Conservation (phyloP, 495 filamentous ascomycete genomes). For the Mytilinidion resinicola region DNA sequence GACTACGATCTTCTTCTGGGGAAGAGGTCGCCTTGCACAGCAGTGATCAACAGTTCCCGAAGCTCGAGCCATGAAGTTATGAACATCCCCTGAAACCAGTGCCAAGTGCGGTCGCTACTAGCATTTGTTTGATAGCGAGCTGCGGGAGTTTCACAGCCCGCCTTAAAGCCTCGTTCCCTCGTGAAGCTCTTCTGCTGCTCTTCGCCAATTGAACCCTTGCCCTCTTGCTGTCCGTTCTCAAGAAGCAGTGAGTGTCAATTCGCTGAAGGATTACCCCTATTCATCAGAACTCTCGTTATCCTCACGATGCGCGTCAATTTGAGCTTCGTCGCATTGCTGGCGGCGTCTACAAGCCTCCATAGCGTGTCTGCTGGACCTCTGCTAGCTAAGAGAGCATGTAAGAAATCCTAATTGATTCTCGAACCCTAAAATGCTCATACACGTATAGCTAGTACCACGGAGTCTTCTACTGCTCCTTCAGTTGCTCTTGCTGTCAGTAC, state of each 20-base stretch:
- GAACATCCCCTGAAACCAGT: neutral
- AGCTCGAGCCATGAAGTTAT: neutral
- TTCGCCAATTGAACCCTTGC: neutral
- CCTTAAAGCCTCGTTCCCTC: neutral
- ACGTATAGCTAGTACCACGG: neutral
- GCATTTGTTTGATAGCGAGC: neutral
- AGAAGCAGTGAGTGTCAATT: conserved; percentile 3
- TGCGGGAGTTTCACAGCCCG: neutral
- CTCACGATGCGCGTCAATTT: conserved; percentile 16
- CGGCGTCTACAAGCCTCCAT: conserved; percentile 14
- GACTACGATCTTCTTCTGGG: no score
- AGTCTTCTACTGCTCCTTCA: conserved; percentile 8
- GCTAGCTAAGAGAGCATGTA: conserved; percentile 25
- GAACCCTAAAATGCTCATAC: conserved; percentile 1
- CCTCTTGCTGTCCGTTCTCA: neutral
- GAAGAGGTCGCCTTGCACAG: no score
- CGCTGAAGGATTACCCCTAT: no score
- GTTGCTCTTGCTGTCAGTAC: conserved; percentile 15
- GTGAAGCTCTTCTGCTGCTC: neutral
- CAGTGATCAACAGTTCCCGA: neutral
- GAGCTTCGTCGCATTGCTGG: conserved; percentile 14
- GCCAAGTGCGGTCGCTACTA: neutral
- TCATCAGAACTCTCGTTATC: no score
- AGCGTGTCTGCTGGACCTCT: conserved; percentile 24
- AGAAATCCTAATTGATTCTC: neutral